A percentile compares a stretch with the other conserved stretches of the same genome.
Evolutionary conservation across 2,329 filamentous ascomycete genomes (phyloP).

Genomic region (Cladosporium sp.): DNA sequence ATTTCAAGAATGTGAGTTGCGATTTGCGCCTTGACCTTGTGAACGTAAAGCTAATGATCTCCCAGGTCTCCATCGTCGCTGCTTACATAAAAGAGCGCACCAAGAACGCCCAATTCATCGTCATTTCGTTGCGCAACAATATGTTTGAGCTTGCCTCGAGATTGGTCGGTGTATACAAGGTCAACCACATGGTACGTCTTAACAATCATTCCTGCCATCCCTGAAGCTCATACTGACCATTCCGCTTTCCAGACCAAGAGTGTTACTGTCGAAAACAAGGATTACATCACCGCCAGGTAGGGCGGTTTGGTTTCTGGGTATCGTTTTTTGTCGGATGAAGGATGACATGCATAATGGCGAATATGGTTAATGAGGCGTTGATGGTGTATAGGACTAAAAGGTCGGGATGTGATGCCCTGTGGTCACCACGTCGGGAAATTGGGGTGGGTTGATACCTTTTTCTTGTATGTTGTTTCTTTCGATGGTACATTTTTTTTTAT

Average conservation of each 20-base stretch:
- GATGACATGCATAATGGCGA: background rate
- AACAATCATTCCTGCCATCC: background rate
- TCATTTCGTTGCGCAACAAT: conserved; percentile 96
- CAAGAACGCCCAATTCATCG: conserved; percentile 98
- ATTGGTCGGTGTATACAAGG: conserved; percentile 97
- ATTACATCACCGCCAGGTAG: conserved; percentile 40
- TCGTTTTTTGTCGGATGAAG: background rate
- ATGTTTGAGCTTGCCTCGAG: conserved; percentile 99
- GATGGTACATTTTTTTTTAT: no score
- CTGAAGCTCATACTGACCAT: background rate
- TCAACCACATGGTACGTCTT: conserved; percentile 80
- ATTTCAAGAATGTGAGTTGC: conserved; percentile 89
- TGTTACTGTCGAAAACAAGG: conserved; percentile 54
- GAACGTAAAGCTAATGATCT: background rate
- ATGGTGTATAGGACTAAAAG: background rate
- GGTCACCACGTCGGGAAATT: no score
- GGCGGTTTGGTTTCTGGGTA: background rate
- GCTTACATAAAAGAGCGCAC: conserved; percentile 99
- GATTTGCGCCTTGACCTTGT: background rate
- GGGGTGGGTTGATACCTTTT: no score
- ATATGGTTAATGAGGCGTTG: conserved; percentile 14
- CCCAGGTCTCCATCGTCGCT: conserved; percentile 89
- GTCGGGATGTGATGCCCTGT: background rate
- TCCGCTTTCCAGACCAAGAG: conserved; percentile 49
- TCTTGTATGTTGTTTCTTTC: no score